Base-by-base conservation (phyloP, 495 filamentous ascomycete genomes). In the Lophiostoma macrostomum region DNA sequence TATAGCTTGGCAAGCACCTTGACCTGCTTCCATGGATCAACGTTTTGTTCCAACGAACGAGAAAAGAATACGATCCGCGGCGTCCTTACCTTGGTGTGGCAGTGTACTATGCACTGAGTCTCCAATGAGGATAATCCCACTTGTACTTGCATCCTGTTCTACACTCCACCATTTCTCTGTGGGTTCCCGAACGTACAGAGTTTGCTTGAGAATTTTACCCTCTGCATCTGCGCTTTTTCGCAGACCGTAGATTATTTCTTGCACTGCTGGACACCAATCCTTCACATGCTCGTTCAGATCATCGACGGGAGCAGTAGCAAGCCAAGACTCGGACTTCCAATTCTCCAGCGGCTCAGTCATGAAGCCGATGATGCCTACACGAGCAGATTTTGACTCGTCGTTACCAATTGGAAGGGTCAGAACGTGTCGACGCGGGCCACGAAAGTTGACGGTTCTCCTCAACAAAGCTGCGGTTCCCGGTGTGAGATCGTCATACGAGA, bases 321-420 rank as follows among this genome's bases (percentile, higher is more conserved):
- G 36, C 47, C 47, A 51, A 1, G 34, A 40, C 18, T 51, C 47
- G 7, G 47, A 51, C 25, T 29, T 41, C 47, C 47, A 51, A 13
- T 28, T 28, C 22, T 51, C 34, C 5, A 51, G 47, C 7, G 47
- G 47, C 28, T 51, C 47, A 13, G 47, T 51, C 47, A 51, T 51
- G 25, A 51, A 51, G 20, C 47, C 47, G 22, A 51, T 51, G 20
- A 51, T 40, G 23, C 47, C 47, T 7, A 51, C 47, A 12, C 47
- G 34, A 19, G 12, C 47, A 0, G 47, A 18, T 19, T 40, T 41
- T 0, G 47, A 51, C 19, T 39, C 47, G 10, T 40, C 22, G 27
- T 51, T 51, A 18, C 47, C 47, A 30, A 51, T 51, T 5, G 47
- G 47, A 13, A 51, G 47, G 35, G 47, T 51, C n/a, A 51, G 47